Conservation (phyloP, 192 early-diverging fungal genomes). For the Glomus cerebriforme region DNA sequence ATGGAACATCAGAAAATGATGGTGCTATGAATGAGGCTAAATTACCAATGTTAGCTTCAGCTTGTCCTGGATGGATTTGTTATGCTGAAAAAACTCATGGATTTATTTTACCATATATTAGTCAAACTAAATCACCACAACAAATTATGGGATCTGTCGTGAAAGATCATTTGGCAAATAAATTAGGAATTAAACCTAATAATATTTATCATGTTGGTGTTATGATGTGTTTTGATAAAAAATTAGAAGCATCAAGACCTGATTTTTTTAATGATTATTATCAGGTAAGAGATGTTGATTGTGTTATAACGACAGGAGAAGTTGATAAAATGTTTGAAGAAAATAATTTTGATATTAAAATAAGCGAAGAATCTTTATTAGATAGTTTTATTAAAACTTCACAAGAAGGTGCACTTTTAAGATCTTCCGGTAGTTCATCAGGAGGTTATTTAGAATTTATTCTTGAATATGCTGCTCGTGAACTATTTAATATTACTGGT, state of each 20-base stretch:
- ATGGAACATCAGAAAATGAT: constrained; percentile 40
- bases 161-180: constrained; percentile 78
- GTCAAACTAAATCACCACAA: constrained; percentile 92
- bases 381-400: constrained; percentile 46
- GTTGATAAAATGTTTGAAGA: constrained; percentile 85
- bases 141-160: constrained; percentile 91
- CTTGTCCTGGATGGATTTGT: constrained; percentile 92
- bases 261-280: constrained; percentile 88
- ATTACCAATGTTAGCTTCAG: constrained; percentile 66
- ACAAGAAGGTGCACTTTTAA: constrained; percentile 44
- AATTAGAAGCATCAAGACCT: constrained; percentile 91
- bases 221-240: constrained; percentile 99
- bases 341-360: constrained; percentile 51
- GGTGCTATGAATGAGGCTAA: neutral
- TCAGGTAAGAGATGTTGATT: constrained; percentile 91
- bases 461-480: constrained; percentile 77
- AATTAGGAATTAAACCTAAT: constrained; percentile 65
- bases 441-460: constrained; percentile 92
- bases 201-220: constrained; percentile 90
- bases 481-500: constrained; percentile 72
- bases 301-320: constrained; percentile 94
- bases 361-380: constrained; percentile 47
- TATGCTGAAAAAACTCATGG: constrained; percentile 99
- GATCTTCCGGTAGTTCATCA: constrained; percentile 80
- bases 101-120: constrained; percentile 85